Conservation (phyloP, 345 rosid genomes). For the Trapa bicornis region DNA sequence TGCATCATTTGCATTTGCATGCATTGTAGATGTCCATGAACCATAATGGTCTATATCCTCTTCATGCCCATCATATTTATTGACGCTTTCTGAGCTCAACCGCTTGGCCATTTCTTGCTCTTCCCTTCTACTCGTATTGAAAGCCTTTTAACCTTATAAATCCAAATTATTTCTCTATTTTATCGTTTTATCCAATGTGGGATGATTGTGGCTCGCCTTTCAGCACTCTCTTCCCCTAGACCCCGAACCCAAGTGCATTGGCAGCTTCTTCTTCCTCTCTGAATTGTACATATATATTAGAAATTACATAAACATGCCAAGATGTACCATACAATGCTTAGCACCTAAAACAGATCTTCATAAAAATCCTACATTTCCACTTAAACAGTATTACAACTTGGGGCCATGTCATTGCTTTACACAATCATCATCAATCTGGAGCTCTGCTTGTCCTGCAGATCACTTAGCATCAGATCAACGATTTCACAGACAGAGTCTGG, state of each 20-base stretch:
- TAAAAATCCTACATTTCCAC: constrained; percentile 32
- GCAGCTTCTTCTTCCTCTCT: constrained; percentile 71
- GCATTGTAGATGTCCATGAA: constrained; percentile 12
- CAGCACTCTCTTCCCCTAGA: constrained; percentile 66
- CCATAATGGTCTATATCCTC: constrained; percentile 7
- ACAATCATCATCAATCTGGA: too few species aligned
- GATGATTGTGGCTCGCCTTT: constrained; percentile 53
- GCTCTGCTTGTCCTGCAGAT: too few species aligned
- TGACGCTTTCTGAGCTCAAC: constrained; percentile 7
- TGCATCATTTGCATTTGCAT: too few species aligned
- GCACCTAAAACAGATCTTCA: constrained; percentile 53
- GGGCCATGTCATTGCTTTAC: too few species aligned
- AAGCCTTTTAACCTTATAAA: too few species aligned
- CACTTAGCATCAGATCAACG: too few species aligned
- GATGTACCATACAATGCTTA: constrained; percentile 40
- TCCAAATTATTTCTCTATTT: constrained; percentile 35
- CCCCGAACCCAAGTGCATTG: constrained; percentile 41
- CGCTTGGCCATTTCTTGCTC: constrained; percentile 21
- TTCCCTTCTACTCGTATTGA: constrained; percentile 17
- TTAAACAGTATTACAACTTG: not conserved
- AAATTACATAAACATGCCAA: too few species aligned
- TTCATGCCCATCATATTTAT: constrained; percentile 7
- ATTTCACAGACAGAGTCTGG: too few species aligned
- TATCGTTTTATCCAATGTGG: constrained; percentile 27
- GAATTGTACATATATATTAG: constrained; percentile 60